Evolutionary conservation across 495 filamentous ascomycete species (phyloP).

Genomic region (Amniculicola lignicola): DNA sequence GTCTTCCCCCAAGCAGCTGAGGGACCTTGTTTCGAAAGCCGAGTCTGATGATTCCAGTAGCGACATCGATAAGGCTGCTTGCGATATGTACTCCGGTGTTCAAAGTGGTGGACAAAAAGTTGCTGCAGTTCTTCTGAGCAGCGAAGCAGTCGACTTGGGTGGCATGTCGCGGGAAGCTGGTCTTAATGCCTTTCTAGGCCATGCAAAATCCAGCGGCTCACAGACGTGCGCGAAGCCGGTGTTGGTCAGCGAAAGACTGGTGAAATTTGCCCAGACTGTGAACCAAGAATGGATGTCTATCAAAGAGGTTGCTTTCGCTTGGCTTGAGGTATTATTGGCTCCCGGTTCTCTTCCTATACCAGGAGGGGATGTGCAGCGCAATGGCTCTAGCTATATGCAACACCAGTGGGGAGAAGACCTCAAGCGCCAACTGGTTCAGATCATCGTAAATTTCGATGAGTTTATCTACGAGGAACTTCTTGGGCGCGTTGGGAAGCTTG

Average conservation of each 20-base stretch:
- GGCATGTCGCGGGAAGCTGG: conserved; percentile 43
- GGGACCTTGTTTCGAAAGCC: conserved; percentile 6
- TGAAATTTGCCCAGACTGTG: conserved; percentile 23
- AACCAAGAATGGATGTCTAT: conserved; percentile 38
- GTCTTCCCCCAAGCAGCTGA: conserved; percentile 30
- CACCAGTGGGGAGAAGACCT: conserved; percentile 69
- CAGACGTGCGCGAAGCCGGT: conserved; percentile 28
- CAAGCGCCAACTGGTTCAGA: conserved; percentile 66
- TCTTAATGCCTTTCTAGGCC: conserved; percentile 73
- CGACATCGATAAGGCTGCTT: conserved; percentile 18
- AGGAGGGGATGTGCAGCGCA: neutral
- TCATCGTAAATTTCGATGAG: conserved; percentile 67
- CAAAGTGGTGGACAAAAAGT: conserved; percentile 16
- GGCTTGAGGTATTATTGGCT: conserved; percentile 35
- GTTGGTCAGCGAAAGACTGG: conserved; percentile 29
- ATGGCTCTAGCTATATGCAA: conserved; percentile 54
- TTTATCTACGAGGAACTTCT: conserved; percentile 57
- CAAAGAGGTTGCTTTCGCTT: conserved; percentile 38
- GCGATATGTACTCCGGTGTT: conserved; percentile 24
- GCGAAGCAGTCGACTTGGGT: conserved; percentile 29
- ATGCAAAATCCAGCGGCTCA: conserved; percentile 61
- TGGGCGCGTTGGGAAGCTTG: conserved; percentile 45
- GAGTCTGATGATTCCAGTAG: too few relatives aligned
- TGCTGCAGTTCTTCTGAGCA: conserved; percentile 17
- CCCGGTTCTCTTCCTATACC: conserved; percentile 15